A percentile compares a stretch with the other conserved stretches of the same genome.
These are phyloP conservation scores for Rosa multiflora DNA, from an alignment of 306 rosid species.

Conservation along the genomic window DNA sequence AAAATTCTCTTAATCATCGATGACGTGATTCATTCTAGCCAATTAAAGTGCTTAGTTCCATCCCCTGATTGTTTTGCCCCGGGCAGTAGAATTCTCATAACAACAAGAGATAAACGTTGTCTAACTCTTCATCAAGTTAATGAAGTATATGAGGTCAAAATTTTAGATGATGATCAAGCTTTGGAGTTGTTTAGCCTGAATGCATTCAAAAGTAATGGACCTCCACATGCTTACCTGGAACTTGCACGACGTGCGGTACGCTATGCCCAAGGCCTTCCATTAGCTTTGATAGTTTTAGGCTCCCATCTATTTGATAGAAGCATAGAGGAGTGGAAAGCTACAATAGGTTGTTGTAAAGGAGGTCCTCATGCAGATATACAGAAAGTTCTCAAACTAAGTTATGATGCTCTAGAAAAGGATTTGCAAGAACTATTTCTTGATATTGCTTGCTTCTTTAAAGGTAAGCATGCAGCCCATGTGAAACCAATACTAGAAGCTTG, in stretches of 20 bases:
- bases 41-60: too few relatives aligned
- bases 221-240: not conserved
- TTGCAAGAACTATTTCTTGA: too few relatives aligned
- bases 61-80: too few relatives aligned
- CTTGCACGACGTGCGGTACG: not conserved
- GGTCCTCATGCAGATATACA: conserved; percentile 1
- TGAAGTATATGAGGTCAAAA: not conserved
- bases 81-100: too few relatives aligned
- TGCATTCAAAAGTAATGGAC: not conserved
- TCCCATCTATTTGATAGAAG: not conserved
- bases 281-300: not conserved
- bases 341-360: conserved; percentile 31
- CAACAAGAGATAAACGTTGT: too few relatives aligned
- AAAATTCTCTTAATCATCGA: too few relatives aligned
- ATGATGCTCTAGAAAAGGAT: too few relatives aligned
- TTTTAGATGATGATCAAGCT: not conserved
- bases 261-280: not conserved
- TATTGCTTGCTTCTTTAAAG: too few relatives aligned
- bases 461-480: too few relatives aligned
- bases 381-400: too few relatives aligned
- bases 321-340: conserved; percentile 25
- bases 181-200: not conserved
- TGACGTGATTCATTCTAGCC: too few relatives aligned
- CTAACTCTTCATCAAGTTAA: not conserved
- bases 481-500: too few relatives aligned